A percentile compares a stretch with the other conserved stretches of the same genome.
phyloP scores from a whole-genome alignment of 164 flowering plant genomes.

The Vitis vinifera region ASM3070453v1 NC_081817.1:7691501-7692000 shows the following conservation, averaged over 20 bases:
- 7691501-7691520: too few species aligned
- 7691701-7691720: not conserved
- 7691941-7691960: slow-evolving; percentile 21
- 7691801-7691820: slow-evolving; percentile 64
- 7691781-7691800: slow-evolving; percentile 53
- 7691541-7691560: too few species aligned
- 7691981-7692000: slow-evolving; percentile 76
- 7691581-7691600: too few species aligned
- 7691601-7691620: too few species aligned
- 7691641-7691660: not conserved
- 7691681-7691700: not conserved
- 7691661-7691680: not conserved
- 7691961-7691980: slow-evolving; percentile 40
- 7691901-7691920: slow-evolving; percentile 82
- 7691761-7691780: slow-evolving; percentile 68
- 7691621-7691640: not conserved
- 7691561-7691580: too few species aligned
- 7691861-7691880: slow-evolving; percentile 61
- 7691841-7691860: slow-evolving; percentile 81
- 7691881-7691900: slow-evolving; percentile 51
- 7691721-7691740: too few species aligned
- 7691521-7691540: too few species aligned
- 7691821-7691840: slow-evolving; percentile 69
- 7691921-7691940: slow-evolving; percentile 46
- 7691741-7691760: too few species aligned